Percentiles rank a stretch among this genome's conserved stretches.
phyloP scores from a whole-genome alignment of 805 yeast species.

The Metschnikowia arizonensis region DNA sequence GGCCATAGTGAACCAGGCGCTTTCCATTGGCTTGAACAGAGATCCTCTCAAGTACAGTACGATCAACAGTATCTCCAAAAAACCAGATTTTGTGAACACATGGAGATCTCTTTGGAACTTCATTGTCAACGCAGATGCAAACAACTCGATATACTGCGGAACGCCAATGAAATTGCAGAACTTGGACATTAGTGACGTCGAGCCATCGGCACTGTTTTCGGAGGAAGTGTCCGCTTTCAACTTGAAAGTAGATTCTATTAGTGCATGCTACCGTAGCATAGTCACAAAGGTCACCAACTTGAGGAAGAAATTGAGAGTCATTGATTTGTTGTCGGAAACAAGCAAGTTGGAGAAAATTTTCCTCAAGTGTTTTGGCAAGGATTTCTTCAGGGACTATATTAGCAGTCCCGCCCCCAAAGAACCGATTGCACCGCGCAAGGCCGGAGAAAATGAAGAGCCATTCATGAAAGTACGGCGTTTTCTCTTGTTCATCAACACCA shows the following conservation, averaged over 20 bases:
- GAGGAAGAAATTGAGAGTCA: conserved; percentile 28
- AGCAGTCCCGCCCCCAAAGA: conserved; percentile 29
- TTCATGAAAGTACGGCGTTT: conserved; percentile 35
- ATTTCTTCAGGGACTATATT: conserved; percentile 37
- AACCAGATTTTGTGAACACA: conserved; percentile 21
- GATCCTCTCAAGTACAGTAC: conserved; percentile 33
- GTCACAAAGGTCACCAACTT: conserved; percentile 26
- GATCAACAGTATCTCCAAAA: conserved; percentile 29
- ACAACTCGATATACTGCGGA: conserved; percentile 31
- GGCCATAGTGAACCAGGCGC: conserved; percentile 33
- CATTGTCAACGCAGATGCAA: conserved; percentile 29
- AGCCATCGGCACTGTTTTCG: conserved; percentile 9
- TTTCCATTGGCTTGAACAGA: conserved; percentile 38
- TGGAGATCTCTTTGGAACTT: conserved; percentile 40
- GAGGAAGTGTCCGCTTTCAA: conserved; percentile 9
- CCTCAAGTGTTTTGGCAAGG: conserved; percentile 37
- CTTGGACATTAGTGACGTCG: conserved; percentile 32
- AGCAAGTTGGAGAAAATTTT: conserved; percentile 34
- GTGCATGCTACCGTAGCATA: conserved; percentile 29
- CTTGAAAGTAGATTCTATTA: conserved; percentile 17
- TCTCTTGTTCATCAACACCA: conserved; percentile 32
- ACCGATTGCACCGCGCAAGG: conserved; percentile 2
- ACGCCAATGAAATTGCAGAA: conserved; percentile 25
- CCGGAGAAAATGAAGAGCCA: conserved; percentile 23
- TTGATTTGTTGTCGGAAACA: conserved; percentile 34